phyloP scores from a whole-genome alignment of 495 filamentous ascomycete genomes.

The Gamarada debralockiae region DNA sequence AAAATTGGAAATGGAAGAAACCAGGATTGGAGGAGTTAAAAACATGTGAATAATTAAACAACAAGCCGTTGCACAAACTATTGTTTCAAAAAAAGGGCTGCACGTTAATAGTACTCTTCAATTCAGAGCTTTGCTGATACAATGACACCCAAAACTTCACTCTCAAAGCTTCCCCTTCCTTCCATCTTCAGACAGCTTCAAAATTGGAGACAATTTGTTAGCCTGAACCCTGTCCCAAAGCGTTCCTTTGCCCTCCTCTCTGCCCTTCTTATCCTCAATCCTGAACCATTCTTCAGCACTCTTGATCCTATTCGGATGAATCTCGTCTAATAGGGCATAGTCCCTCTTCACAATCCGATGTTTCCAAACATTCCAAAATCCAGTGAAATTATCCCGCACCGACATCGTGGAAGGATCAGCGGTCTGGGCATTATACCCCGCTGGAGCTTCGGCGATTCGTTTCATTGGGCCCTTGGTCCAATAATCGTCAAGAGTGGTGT shows the following conservation, averaged over 20 bases:
- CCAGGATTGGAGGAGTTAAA: too few relatives aligned
- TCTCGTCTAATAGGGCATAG: constrained; percentile 48
- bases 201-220: constrained; percentile 24
- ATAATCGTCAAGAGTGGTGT: constrained; percentile 41
- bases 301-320: constrained; percentile 44
- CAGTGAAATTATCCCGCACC: constrained; percentile 47
- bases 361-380: constrained; percentile 47
- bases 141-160: too few relatives aligned
- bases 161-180: constrained; percentile 29
- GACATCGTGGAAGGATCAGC: constrained; percentile 41
- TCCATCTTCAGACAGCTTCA: constrained; percentile 33
- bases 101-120: too few relatives aligned
- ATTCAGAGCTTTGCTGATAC: too few relatives aligned
- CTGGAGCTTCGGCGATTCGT: constrained; percentile 19
- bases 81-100: too few relatives aligned
- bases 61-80: too few relatives aligned
- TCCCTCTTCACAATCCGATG: constrained; percentile 40
- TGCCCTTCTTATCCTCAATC: constrained; percentile 34
- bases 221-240: constrained; percentile 32
- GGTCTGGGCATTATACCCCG: constrained; percentile 37
- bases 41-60: too few relatives aligned
- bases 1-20: too few relatives aligned
- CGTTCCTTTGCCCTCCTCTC: constrained; percentile 20
- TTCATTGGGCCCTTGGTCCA: constrained; percentile 23
- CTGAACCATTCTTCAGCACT: constrained; percentile 47